Evolutionary conservation across 1,139 yeast species (phyloP), one percentile per base, ranked within the genome.

Genomic region (Scheffersomyces segobiensis): DNA sequence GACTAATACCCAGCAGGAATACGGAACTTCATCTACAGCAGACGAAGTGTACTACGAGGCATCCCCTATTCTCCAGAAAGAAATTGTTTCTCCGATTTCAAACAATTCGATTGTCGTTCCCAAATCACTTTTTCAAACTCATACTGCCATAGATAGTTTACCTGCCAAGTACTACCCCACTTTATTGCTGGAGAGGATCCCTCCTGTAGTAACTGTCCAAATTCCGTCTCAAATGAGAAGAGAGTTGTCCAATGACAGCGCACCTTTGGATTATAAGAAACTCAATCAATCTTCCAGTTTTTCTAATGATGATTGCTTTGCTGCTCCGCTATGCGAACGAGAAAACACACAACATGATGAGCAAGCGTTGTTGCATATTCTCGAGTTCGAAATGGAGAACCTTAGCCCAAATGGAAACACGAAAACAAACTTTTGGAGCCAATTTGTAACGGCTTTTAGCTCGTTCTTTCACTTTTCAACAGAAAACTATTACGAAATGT

Each of bases 401-500:
- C 22, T 48, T 19, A 48, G 52, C 39, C 17, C 10, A n/a, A 19
- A 6, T 21, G n/a, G 8, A 57, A 53, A 17, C 26, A 22, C 46
- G 17, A 32, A 32, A 17, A 32, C 7, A 32, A 10, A 32, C 42
- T 32, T 32, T 17, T 32, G 42, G 42, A 32, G 12, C 2, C 42
- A 32, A 32, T 32, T 32, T 32, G 42, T 12, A 10, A 32, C 42
- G 12, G 17, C 17, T 2, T 32, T 32, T 12, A 32, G 3, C 5
- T 32, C 42, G 2, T 10, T 32, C 3, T 32, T 32, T 12, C 22
- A n/a, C 32, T 51, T 51, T 51, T 47, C 55, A 20, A 51, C 59
- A 10, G 39, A 46, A 18, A 57, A 61, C 42, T 63, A 59, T 19
- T 65, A 67, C 52, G 54, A 56, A 8, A 59, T 55, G 49, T 64